phyloP scores from a whole-genome alignment of 148 eudicot genomes.

The Hydrangea macrophylla region DNA sequence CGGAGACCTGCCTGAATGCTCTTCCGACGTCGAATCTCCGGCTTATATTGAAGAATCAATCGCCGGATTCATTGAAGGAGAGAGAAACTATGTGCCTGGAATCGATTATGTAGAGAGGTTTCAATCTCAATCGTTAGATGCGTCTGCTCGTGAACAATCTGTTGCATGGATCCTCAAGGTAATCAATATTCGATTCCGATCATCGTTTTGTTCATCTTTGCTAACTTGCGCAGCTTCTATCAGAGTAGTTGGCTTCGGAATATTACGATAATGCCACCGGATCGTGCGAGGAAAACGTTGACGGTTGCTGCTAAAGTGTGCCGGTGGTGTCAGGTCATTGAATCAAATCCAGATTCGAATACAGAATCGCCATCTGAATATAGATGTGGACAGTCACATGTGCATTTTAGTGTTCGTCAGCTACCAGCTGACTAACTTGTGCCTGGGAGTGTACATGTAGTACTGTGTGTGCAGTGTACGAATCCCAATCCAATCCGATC shows the following conservation, averaged over 20 bases:
- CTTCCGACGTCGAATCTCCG: conserved; percentile 37
- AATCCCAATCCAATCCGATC: no score
- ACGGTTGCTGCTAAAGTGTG: background rate
- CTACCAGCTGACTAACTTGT: background rate
- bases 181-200: conserved; percentile 5
- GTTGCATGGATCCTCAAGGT: conserved; percentile 82
- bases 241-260: background rate
- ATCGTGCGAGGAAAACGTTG: background rate
- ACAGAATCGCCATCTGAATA: background rate
- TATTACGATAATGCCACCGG: background rate
- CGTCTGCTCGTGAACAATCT: conserved; percentile 47
- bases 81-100: conserved; percentile 32
- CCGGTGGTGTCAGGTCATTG: background rate
- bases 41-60: conserved; percentile 45
- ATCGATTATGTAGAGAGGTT: conserved; percentile 8
- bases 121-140: conserved; percentile 27
- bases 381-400: background rate
- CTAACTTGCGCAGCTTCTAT: background rate
- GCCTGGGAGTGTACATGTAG: background rate
- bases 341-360: background rate
- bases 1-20: conserved; percentile 30
- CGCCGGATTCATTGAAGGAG: conserved; percentile 50
- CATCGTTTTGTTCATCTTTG: background rate
- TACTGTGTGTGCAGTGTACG: no score
- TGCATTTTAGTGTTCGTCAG: background rate